These are phyloP conservation scores for Zoysia matrella DNA, from an alignment of 202 grass and related monocot species.

Conservation along the genomic window DNA sequence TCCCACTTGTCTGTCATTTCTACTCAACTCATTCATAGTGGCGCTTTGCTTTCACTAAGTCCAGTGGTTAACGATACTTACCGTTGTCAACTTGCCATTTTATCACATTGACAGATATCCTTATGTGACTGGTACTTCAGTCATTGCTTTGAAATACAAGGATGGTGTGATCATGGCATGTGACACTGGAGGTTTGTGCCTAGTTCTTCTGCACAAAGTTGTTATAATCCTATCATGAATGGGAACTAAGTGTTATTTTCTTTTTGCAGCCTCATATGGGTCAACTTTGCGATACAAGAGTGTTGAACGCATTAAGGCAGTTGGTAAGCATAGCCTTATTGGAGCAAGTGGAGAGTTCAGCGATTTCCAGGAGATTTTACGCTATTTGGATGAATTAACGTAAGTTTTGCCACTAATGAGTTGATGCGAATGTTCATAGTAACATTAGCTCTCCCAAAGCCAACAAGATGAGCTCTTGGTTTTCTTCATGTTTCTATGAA, in stretches of 20 bases:
- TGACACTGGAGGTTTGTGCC: slow-evolving; percentile 82
- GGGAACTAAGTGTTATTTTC: slow-evolving; percentile 32
- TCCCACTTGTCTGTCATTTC: background rate
- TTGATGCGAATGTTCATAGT: slow-evolving; percentile 23
- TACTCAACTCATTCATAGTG: background rate
- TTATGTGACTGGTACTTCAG: slow-evolving; percentile 95
- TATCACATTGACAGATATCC: slow-evolving; percentile 69
- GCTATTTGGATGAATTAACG: slow-evolving; percentile 96
- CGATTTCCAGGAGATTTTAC: slow-evolving; percentile 98
- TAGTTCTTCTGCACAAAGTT: background rate
- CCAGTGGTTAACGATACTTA: too few relatives aligned
- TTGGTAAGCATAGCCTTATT: slow-evolving; percentile 96
- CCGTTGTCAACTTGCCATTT: background rate
- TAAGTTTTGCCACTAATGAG: slow-evolving; percentile 39
- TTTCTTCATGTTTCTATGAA: slow-evolving; percentile 23
- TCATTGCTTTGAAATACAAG: slow-evolving; percentile 97
- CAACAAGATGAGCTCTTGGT: background rate
- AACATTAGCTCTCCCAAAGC: background rate
- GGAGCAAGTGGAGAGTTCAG: slow-evolving; percentile 95
- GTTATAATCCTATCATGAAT: slow-evolving; percentile 1
- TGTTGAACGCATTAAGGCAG: slow-evolving; percentile 87
- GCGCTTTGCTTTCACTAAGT: background rate
- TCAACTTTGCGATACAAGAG: slow-evolving; percentile 99
- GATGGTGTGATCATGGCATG: slow-evolving; percentile 93
- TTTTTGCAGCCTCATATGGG: slow-evolving; percentile 81